Conservation (phyloP, 2,329 filamentous ascomycete genomes). For the Ascocoryne sarcoides region DNA sequence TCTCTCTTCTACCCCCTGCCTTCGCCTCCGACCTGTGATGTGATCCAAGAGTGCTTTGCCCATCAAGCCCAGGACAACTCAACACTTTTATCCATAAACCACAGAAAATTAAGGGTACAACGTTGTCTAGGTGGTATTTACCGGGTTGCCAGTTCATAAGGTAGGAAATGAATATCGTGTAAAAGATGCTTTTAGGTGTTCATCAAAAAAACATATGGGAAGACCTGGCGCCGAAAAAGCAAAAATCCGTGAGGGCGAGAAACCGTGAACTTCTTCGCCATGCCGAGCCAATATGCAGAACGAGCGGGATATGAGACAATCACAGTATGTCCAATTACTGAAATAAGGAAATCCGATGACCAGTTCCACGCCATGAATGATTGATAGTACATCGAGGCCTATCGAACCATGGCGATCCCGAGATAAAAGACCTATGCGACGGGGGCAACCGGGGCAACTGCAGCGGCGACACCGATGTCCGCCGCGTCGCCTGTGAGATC, state of each 20-base stretch:
- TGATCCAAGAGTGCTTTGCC: constrained; percentile 10
- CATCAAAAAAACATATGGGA: constrained; percentile 21
- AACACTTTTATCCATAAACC: constrained; percentile 17
- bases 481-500: constrained; percentile 33
- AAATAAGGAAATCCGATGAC: constrained; percentile 25
- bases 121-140: constrained; percentile 28
- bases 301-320: constrained; percentile 20
- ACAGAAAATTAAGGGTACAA: constrained; percentile 23
- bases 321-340: constrained; percentile 26
- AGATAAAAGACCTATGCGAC: constrained; percentile 6
- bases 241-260: constrained; percentile 23
- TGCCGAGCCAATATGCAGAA: constrained; percentile 26
- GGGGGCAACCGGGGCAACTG: constrained; percentile 32
- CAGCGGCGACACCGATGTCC: constrained; percentile 30
- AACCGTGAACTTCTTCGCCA: constrained; percentile 18
- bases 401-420: constrained; percentile 21
- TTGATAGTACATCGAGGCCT: constrained; percentile 29
- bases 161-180: constrained; percentile 27
- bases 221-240: constrained; percentile 28
- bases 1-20: constrained; percentile 24
- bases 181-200: constrained; percentile 23
- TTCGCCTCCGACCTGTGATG: constrained; percentile 22
- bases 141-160: constrained; percentile 28
- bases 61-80: constrained; percentile 5
- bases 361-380: constrained; percentile 14